Evolutionary conservation across 2,329 filamentous ascomycete species (phyloP), one percentile per base, ranked within the genome.

Genomic region (Polytolypa hystricis): DNA sequence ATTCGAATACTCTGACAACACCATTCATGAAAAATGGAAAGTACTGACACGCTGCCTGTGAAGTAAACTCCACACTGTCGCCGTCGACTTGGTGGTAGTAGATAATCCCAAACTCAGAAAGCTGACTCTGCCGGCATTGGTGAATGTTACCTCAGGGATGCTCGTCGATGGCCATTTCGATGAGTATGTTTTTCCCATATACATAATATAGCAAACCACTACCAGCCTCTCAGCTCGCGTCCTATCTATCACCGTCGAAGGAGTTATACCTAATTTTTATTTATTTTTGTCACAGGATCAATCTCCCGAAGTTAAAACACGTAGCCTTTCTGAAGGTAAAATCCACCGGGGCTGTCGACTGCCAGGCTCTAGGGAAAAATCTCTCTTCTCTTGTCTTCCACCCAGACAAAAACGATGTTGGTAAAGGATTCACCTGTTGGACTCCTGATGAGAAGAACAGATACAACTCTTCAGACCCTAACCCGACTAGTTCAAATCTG

Each of bases 11-110:
- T n/a, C n/a, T n/a, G n/a, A n/a, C n/a, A n/a, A n/a, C n/a, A n/a
- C n/a, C n/a, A n/a, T n/a, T n/a, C n/a, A n/a, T n/a, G n/a, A n/a
- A n/a, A n/a, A n/a, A n/a, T n/a, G n/a, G n/a, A n/a, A n/a, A n/a
- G n/a, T n/a, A n/a, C n/a, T n/a, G 15, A 11, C 11, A 6, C 15
- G 7, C 30, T 14, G 30, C 9, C 17, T 14, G 17, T 12, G 15
- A 21, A 33, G 30, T 20, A 33, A 33, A 33, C 30, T 33, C 5
- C 30, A 9, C 18, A n/a, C 30, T 21, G 18, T 33, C 30, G 30
- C 18, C 7, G 6, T 14, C 2, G 30, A 33, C 10, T 1, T 33
- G 16, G 30, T 9, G 30, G n/a, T 33, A 21, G 6, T 21, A 33
- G 17, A 7, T 11, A 33, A 33, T n/a, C n/a, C 17, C 4, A 14